A percentile compares a stretch with the other conserved stretches of the same genome.
phyloP scores from a whole-genome alignment of 805 yeast genomes.

The Hanseniaspora clermontiae region DNA sequence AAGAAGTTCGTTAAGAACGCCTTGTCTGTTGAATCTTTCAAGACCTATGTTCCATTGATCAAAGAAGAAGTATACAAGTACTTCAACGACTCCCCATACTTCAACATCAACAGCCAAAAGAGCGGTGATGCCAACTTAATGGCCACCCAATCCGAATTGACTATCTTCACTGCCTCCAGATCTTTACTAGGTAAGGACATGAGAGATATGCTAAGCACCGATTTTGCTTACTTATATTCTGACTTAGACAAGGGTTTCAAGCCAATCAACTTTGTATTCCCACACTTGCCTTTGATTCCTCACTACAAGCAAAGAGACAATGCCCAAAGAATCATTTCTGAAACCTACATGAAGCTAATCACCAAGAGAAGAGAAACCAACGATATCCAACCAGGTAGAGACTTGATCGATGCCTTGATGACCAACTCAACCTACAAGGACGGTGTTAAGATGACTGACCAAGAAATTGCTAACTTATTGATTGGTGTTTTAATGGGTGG shows the following conservation, averaged over 20 bases:
- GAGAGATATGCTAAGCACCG: constrained; percentile 67
- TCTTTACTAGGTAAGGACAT: constrained; percentile 83
- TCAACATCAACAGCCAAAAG: constrained; percentile 30
- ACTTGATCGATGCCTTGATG: constrained; percentile 80
- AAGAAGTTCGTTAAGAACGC: constrained; percentile 92
- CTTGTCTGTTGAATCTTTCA: constrained; percentile 72
- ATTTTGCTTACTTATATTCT: constrained; percentile 72
- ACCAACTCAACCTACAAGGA: constrained; percentile 76
- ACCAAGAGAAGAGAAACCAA: constrained; percentile 57
- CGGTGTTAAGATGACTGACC: constrained; percentile 87
- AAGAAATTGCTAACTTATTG: constrained; percentile 82
- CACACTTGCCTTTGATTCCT: constrained; percentile 71
- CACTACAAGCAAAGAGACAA: constrained; percentile 71
- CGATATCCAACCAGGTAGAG: constrained; percentile 64
- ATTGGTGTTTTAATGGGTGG: constrained; percentile 99
- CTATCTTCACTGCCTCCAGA: constrained; percentile 91
- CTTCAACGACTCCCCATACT: constrained; percentile 42
- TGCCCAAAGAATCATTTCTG: constrained; percentile 73
- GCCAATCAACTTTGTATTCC: constrained; percentile 90
- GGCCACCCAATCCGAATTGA: constrained; percentile 84
- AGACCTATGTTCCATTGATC: constrained; percentile 76
- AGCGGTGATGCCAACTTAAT: constrained; percentile 54
- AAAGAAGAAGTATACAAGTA: constrained; percentile 62
- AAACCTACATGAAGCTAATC: constrained; percentile 71
- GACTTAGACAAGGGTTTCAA: constrained; percentile 96